Evolutionary conservation across 495 filamentous ascomycete species (phyloP).

Genomic region (Polyplosphaeria fusca): DNA sequence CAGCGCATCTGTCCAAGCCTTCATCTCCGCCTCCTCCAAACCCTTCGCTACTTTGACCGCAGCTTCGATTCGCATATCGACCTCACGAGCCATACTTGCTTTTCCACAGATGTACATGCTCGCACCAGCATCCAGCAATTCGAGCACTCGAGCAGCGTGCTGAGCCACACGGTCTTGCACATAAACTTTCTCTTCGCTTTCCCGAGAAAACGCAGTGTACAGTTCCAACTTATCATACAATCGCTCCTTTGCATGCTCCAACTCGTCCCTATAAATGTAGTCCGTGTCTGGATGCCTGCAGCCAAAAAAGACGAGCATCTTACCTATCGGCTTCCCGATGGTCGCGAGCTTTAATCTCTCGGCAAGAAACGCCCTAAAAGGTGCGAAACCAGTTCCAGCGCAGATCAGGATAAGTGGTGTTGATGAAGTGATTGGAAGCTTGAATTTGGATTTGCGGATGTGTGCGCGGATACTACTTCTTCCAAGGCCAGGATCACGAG

Average conservation of each 20-base stretch:
- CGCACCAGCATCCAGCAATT: slow-evolving; percentile 43
- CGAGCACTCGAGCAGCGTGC: slow-evolving; percentile 64
- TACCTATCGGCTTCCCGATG: slow-evolving; percentile 86
- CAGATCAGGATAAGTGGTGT: slow-evolving; percentile 97
- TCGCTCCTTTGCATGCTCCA: slow-evolving; percentile 89
- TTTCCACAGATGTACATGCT: slow-evolving; percentile 52
- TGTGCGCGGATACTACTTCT: slow-evolving; percentile 43
- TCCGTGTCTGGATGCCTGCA: slow-evolving; percentile 92
- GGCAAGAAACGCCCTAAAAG: slow-evolving; percentile 95
- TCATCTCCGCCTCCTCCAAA: slow-evolving; percentile 42
- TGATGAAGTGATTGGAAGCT: slow-evolving; percentile 78
- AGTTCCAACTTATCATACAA: slow-evolving; percentile 62
- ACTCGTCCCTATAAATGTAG: slow-evolving; percentile 97
- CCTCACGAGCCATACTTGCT: slow-evolving; percentile 53
- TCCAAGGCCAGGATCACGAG: slow-evolving; percentile 36
- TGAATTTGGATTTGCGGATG: slow-evolving; percentile 54
- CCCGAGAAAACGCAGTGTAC: slow-evolving; percentile 91
- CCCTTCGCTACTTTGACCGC: slow-evolving; percentile 37
- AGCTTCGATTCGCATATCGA: slow-evolving; percentile 42
- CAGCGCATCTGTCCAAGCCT: slow-evolving; percentile 45
- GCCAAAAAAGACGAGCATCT: slow-evolving; percentile 92
- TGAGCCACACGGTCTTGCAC: slow-evolving; percentile 97
- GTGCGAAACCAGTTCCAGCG: slow-evolving; percentile 91
- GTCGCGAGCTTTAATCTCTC: slow-evolving; percentile 92
- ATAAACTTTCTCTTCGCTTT: slow-evolving; percentile 88